These are phyloP conservation scores for Danielozyma ontarioensis DNA, from an alignment of 805 yeast genomes.

Conservation along the genomic window DNA sequence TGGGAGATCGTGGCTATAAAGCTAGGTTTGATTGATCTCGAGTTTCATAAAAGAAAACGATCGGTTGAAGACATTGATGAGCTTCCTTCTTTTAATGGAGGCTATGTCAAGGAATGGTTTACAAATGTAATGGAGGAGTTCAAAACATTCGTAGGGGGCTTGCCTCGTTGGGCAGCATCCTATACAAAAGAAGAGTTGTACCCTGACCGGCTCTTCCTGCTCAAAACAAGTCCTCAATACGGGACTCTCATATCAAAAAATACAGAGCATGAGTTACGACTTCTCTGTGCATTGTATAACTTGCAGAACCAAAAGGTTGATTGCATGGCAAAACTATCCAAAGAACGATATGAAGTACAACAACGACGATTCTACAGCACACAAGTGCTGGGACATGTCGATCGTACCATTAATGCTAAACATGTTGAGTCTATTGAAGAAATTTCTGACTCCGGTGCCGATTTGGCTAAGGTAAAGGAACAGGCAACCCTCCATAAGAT, in stretches of 20 bases:
- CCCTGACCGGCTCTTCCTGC: no score
- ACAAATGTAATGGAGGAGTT: slow-evolving; percentile 12
- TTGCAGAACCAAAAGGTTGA: slow-evolving; percentile 18
- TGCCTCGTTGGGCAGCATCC: no score
- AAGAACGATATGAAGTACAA: slow-evolving; percentile 14
- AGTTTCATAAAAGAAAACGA: no score
- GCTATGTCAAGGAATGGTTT: slow-evolving; percentile 17
- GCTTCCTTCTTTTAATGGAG: slow-evolving; percentile 22
- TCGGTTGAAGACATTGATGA: slow-evolving; percentile 13
- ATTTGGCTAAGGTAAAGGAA: no score
- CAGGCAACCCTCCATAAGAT: slow-evolving; percentile 7
- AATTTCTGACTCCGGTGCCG: not conserved
- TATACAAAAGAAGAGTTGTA: no score
- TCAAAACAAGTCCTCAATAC: no score
- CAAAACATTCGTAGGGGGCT: not conserved
- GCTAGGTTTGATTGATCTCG: slow-evolving; percentile 16
- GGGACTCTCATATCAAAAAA: not conserved
- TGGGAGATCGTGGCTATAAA: slow-evolving; percentile 35
- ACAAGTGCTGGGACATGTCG: no score
- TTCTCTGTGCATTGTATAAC: slow-evolving; percentile 19
- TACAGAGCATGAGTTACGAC: not conserved
- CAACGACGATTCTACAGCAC: no score
- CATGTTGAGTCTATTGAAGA: no score
- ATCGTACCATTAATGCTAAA: no score
- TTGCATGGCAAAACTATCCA: slow-evolving; percentile 14